A percentile compares a stretch with the other conserved stretches of the same genome.
These are phyloP conservation scores for Moringa oleifera DNA, from an alignment of 345 rosid genomes.

Conservation along the genomic window DNA sequence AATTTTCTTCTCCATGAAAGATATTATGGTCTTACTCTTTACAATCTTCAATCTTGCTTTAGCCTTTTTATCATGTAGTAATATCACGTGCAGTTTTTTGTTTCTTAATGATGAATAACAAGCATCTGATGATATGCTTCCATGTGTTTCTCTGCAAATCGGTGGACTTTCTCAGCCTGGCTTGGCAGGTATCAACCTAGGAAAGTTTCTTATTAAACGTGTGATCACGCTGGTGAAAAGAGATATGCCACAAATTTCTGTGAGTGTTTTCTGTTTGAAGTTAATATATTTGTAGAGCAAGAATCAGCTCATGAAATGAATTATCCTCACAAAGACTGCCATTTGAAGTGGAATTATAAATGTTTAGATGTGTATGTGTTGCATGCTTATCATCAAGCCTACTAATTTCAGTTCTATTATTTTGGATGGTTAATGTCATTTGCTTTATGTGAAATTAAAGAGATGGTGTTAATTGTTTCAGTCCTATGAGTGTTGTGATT, in stretches of 20 bases:
- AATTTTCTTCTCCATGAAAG: not conserved
- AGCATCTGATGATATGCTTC: not conserved
- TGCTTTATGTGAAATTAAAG: not conserved
- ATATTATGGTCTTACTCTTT: not conserved
- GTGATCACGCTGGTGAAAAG: conserved; percentile 76
- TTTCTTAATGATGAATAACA: not conserved
- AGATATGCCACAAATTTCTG: conserved; percentile 85
- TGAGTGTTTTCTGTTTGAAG: conserved; percentile 36
- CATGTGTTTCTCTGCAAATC: too few relatives aligned
- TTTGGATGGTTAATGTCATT: too few relatives aligned
- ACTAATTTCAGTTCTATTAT: too few relatives aligned
- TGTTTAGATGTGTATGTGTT: too few relatives aligned
- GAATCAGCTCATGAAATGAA: too few relatives aligned
- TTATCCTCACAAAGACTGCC: too few relatives aligned
- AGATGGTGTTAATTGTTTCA: not conserved
- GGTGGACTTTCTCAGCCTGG: conserved; percentile 75
- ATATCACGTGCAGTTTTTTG: not conserved
- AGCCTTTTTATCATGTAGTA: not conserved
- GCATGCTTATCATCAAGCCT: too few relatives aligned
- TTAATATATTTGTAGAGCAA: too few relatives aligned
- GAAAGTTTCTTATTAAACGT: conserved; percentile 90
- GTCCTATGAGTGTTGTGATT: not conserved
- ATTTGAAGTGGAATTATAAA: too few relatives aligned
- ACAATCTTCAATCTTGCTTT: conserved; percentile 1
- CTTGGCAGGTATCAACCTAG: conserved; percentile 93